Percentiles rank a stretch among this genome's conserved stretches.
phyloP scores from a whole-genome alignment of 1,284 basidiomycete species.

The Sanghuangporus weigelae region DNA sequence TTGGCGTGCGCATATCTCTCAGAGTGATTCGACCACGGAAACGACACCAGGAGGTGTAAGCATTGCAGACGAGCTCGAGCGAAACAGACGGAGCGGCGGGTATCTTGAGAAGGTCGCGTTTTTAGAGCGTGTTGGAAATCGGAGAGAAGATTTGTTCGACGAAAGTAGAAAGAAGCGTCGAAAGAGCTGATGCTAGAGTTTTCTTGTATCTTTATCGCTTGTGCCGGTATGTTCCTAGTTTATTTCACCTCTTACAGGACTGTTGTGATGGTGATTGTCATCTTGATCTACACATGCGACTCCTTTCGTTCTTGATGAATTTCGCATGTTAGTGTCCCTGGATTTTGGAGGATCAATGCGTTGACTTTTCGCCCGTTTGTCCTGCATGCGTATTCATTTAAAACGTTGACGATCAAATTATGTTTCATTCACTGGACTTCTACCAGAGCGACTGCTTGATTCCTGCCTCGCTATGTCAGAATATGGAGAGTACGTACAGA shows the following conservation, averaged over 20 bases:
- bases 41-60: slow-evolving; percentile 11
- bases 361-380: too few relatives aligned
- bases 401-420: too few relatives aligned
- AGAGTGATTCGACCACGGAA: slow-evolving; percentile 28
- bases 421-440: too few relatives aligned
- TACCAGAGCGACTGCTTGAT: too few relatives aligned
- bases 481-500: too few relatives aligned
- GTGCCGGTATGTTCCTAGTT: not conserved
- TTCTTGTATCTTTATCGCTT: not conserved
- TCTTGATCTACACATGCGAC: not conserved
- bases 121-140: slow-evolving; percentile 63
- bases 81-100: slow-evolving; percentile 51
- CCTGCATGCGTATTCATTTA: too few relatives aligned
- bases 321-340: not conserved
- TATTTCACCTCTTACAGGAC: too few relatives aligned
- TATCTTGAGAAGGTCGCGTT: slow-evolving; percentile 82
- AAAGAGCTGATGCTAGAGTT: slow-evolving; percentile 27
- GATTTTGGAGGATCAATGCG: too few relatives aligned
- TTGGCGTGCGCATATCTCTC: slow-evolving; percentile 61
- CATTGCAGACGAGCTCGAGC: slow-evolving; percentile 65
- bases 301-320: not conserved
- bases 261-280: too few relatives aligned
- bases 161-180: slow-evolving; percentile 54
- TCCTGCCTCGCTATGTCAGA: too few relatives aligned
- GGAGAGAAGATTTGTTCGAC: slow-evolving; percentile 61